These are phyloP conservation scores for Rutstroemia sp. DNA, from an alignment of 2,329 filamentous ascomycete genomes.

Conservation along the genomic window DNA sequence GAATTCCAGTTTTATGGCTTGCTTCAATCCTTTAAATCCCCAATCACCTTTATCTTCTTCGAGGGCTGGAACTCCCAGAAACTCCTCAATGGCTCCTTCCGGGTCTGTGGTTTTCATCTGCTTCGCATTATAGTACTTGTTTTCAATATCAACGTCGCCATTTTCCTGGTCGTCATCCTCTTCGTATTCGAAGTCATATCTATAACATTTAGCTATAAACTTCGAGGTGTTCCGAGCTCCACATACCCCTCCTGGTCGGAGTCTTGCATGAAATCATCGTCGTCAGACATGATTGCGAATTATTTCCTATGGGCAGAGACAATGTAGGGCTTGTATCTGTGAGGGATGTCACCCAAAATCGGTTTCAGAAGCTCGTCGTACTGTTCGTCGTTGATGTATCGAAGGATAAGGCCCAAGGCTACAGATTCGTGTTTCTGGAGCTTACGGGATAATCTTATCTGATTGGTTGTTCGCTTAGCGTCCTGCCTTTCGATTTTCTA, in stretches of 20 bases:
- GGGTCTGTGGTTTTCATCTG: slow-evolving; percentile 86
- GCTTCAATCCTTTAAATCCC: slow-evolving; percentile 97
- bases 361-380: neutral
- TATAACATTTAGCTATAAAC: slow-evolving; percentile 29
- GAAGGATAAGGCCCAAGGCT: slow-evolving; percentile 11
- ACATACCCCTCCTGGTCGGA: slow-evolving; percentile 77
- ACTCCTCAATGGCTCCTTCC: slow-evolving; percentile 83
- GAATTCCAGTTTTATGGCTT: slow-evolving; percentile 96
- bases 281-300: slow-evolving; percentile 40
- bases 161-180: slow-evolving; percentile 79
- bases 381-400: too few relatives aligned
- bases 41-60: slow-evolving; percentile 94
- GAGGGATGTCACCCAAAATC: neutral
- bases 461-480: slow-evolving; percentile 5
- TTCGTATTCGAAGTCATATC: slow-evolving; percentile 96
- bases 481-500: neutral
- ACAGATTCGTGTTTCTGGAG: slow-evolving; percentile 1
- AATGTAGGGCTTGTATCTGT: neutral
- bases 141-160: slow-evolving; percentile 91
- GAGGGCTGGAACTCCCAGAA: slow-evolving; percentile 75
- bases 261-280: slow-evolving; percentile 89
- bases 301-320: neutral
- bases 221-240: slow-evolving; percentile 7
- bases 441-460: neutral
- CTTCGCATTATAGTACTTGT: slow-evolving; percentile 99